A percentile compares a stretch with the other conserved stretches of the same genome.
Evolutionary conservation across 148 eudicot genomes (phyloP).

Genomic region (Talinum fruticosum): DNA sequence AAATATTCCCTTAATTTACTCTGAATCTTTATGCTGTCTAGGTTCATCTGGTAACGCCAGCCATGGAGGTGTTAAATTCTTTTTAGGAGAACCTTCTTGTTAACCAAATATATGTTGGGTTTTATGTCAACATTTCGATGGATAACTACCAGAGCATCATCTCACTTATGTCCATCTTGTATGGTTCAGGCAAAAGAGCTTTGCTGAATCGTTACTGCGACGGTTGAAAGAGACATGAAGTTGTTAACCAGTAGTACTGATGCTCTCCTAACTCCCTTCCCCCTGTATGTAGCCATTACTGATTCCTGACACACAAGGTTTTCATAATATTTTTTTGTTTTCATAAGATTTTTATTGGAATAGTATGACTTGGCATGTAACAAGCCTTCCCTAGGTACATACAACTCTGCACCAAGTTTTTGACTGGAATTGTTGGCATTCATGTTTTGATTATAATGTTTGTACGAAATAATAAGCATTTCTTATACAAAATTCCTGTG

Average conservation of each 20-base stretch:
- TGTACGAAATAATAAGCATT: background rate
- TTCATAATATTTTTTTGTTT: background rate
- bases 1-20: background rate
- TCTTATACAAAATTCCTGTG: background rate
- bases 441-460: background rate
- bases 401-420: conserved; percentile 9
- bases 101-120: too few relatives aligned
- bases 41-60: too few relatives aligned
- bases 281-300: conserved; percentile 2
- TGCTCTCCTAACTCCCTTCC: background rate
- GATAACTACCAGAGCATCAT: too few relatives aligned
- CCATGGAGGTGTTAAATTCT: too few relatives aligned
- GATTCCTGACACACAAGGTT: background rate
- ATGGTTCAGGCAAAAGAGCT: conserved; percentile 74
- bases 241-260: background rate
- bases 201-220: conserved; percentile 63
- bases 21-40: too few relatives aligned
- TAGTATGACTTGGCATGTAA: conserved; percentile 9
- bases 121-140: too few relatives aligned
- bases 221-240: conserved; percentile 51
- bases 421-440: background rate
- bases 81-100: too few relatives aligned
- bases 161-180: too few relatives aligned
- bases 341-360: background rate
- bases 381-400: conserved; percentile 1